These are phyloP conservation scores for Arthrobotrys sphaeroides DNA, from an alignment of 2,329 filamentous ascomycete species.

Conservation along the genomic window DNA sequence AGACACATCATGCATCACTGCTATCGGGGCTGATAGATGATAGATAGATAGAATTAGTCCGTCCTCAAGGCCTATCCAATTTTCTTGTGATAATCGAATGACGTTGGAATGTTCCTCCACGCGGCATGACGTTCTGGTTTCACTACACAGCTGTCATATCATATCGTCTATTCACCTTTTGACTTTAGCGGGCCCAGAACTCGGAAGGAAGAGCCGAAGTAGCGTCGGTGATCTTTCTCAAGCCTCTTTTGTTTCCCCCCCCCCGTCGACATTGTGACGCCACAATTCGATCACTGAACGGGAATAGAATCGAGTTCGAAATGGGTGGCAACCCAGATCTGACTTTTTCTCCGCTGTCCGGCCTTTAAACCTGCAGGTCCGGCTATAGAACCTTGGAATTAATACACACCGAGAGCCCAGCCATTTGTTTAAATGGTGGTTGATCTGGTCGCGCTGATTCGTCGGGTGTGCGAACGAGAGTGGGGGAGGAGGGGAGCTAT, in stretches of 20 bases:
- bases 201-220: slow-evolving; percentile 36
- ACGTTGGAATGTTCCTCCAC: slow-evolving; percentile 14
- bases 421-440: slow-evolving; percentile 25
- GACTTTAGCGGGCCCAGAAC: background rate
- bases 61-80: background rate
- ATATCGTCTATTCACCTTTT: slow-evolving; percentile 27
- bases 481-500: slow-evolving; percentile 23
- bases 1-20: slow-evolving; percentile 7
- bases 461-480: slow-evolving; percentile 9
- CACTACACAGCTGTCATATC: slow-evolving; percentile 25
- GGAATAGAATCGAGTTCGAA: background rate
- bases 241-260: slow-evolving; percentile 8
- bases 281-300: slow-evolving; percentile 52
- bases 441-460: slow-evolving; percentile 35
- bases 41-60: background rate
- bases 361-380: slow-evolving; percentile 40
- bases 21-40: background rate
- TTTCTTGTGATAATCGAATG: background rate
- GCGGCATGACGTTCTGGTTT: slow-evolving; percentile 6
- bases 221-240: background rate
- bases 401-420: background rate
- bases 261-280: slow-evolving; percentile 35
- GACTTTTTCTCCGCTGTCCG: background rate
- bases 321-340: slow-evolving; percentile 35
- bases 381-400: slow-evolving; percentile 19